Evolutionary conservation across 352 stramenopile species (phyloP).

Genomic region (Phytophthora boehmeriae): DNA sequence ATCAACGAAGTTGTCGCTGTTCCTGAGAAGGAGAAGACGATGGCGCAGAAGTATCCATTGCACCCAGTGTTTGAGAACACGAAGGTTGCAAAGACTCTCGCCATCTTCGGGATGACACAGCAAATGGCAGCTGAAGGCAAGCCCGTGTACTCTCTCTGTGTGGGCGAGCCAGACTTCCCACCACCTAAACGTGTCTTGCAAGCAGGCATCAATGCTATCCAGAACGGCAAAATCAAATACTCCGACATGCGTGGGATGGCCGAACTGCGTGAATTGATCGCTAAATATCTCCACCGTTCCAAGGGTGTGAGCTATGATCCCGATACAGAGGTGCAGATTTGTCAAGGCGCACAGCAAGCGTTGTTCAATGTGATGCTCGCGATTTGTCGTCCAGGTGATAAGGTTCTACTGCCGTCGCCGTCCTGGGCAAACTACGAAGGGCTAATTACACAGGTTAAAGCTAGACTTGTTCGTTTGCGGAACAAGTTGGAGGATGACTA

Average conservation of each 20-base stretch:
- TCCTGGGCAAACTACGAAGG: constrained; percentile 95
- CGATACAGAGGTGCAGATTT: constrained; percentile 92
- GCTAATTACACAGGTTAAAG: constrained; percentile 76
- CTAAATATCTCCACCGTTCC: constrained; percentile 78
- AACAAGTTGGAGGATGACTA: constrained; percentile 92
- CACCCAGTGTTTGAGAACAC: constrained; percentile 86
- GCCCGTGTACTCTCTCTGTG: constrained; percentile 88
- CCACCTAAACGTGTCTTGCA: constrained; percentile 89
- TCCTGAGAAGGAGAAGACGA: constrained; percentile 22
- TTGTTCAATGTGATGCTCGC: constrained; percentile 93
- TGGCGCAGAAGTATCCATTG: constrained; percentile 66
- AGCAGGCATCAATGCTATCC: constrained; percentile 77
- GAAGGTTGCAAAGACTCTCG: constrained; percentile 90
- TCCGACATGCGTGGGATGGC: constrained; percentile 92
- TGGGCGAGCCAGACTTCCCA: constrained; percentile 94
- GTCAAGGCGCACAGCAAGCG: constrained; percentile 95
- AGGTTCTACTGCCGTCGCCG: constrained; percentile 95
- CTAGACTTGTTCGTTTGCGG: constrained; percentile 91
- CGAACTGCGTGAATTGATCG: constrained; percentile 90
- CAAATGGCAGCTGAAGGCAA: constrained; percentile 94
- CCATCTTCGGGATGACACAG: constrained; percentile 95
- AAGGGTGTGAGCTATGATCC: constrained; percentile 92
- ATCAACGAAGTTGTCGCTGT: constrained; percentile 2
- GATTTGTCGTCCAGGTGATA: constrained; percentile 79
- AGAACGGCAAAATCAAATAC: constrained; percentile 91